Base-by-base conservation (phyloP, 2,329 filamentous ascomycete genomes). In the Claviceps sp. region DNA sequence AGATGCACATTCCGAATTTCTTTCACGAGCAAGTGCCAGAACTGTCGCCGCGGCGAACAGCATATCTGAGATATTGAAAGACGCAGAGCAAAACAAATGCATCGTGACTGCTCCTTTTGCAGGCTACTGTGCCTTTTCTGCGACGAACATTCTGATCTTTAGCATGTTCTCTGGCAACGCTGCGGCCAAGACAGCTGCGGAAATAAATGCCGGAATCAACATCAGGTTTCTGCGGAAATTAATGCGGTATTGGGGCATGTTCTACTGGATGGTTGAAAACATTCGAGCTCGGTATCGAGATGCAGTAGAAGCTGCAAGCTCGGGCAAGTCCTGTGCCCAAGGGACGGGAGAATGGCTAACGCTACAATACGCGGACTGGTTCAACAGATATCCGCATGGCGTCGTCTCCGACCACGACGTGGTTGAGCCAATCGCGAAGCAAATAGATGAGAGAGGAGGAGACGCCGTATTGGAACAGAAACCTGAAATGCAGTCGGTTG, bases 191-290 rank as follows among this genome's bases (percentile, higher is more conserved):
- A 77, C 79, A 13, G 78, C 80, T 8, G 89, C 88, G 8, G 95
- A 94, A 69, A 81, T 83, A 57, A 90, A 95, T 61, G 73, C 96
- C 16, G 82, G 86, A 1, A 87, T 84, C 57, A 97, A 95, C 58
- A 85, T 97, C 60, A 87, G 85, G 62, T 97, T 93, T 61, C 71
- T 98, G 45, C 85, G 85, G 51, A 93, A 88, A 68, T 95, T 97
- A 87, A 96, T 95, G 73, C 87, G 87, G 55, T 90, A 93, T 62
- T 98, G 93, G 93, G 93, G 91, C 55, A 95, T 96, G 85, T 96
- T 97, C 64, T 88, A 95, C 64, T 96, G 89, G 70, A 90, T 97
- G 78, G 85, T 89, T 1, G 90, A 97, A 64, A 93, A 91, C 61
- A 76, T 96, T 39, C 89, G 93, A 54, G 86, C 91, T 51, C 82